A percentile compares a stretch with the other conserved stretches of the same genome.
These are phyloP conservation scores for Trichosporon faecale DNA, from an alignment of 1,284 basidiomycete genomes.

Conservation along the genomic window DNA sequence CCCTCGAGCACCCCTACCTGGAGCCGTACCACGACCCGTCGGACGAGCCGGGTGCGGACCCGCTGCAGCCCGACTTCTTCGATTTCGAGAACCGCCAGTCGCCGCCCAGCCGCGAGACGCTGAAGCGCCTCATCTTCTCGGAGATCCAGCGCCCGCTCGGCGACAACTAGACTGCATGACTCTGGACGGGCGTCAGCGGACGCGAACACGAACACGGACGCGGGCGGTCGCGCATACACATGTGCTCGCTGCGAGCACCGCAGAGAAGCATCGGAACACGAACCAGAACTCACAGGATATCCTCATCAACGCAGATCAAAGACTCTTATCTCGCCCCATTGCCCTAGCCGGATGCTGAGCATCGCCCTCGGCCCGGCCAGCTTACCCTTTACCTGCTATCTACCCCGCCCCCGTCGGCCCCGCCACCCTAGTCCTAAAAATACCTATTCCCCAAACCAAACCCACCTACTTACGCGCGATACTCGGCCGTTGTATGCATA, in stretches of 20 bases:
- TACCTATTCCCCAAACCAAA: neutral
- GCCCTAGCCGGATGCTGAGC: neutral
- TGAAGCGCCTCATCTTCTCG: conserved; percentile 55
- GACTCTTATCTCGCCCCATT: neutral
- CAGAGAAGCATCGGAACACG: neutral
- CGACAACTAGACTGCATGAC: conserved; percentile 22
- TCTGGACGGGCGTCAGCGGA: too few relatives aligned
- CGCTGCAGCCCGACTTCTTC: conserved; percentile 81
- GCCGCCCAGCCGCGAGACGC: conserved; percentile 54
- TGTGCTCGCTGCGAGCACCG: neutral
- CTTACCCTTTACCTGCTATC: neutral
- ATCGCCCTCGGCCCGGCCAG: neutral
- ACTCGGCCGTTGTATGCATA: conserved; percentile 14
- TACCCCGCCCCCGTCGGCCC: neutral
- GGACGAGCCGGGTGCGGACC: conserved; percentile 78
- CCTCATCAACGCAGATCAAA: too few relatives aligned
- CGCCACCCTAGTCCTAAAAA: neutral
- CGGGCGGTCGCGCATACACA: too few relatives aligned
- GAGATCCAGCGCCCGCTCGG: conserved; percentile 49
- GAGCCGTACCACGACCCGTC: conserved; percentile 85
- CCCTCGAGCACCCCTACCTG: conserved; percentile 88
- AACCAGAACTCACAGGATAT: neutral
- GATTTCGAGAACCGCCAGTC: conserved; percentile 67
- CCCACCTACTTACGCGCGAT: conserved; percentile 6
- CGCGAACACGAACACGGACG: too few relatives aligned